phyloP scores from a whole-genome alignment of 148 eudicot species.

The Rhododendron vialii region DNA sequence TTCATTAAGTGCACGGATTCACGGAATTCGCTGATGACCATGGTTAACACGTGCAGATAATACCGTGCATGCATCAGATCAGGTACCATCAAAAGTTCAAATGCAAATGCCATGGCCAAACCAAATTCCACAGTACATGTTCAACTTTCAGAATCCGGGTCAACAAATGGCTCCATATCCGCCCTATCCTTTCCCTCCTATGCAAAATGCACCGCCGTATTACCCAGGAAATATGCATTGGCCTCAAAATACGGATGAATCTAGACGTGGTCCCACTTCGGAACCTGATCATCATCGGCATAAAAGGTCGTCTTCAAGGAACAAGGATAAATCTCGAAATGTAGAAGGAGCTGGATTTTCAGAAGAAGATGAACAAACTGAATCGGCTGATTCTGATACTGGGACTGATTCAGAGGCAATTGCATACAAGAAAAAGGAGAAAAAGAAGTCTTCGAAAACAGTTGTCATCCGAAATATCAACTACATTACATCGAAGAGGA shows the following conservation, averaged over 20 bases:
- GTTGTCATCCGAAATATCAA: conserved; percentile 56
- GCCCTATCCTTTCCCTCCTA: conserved; percentile 37
- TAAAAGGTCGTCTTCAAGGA: conserved; percentile 30
- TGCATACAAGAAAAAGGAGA: conserved; percentile 17
- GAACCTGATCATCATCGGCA: conserved; percentile 8
- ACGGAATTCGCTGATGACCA: background rate
- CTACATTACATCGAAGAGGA: conserved; percentile 45
- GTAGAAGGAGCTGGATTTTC: conserved; percentile 20
- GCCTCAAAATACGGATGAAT: conserved; percentile 31
- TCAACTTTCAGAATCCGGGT: conserved; percentile 32
- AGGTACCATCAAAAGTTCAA: conserved; percentile 26
- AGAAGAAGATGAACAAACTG: conserved; percentile 43
- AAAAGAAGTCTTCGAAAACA: conserved; percentile 32
- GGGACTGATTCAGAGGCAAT: conserved; percentile 28
- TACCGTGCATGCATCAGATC: conserved; percentile 22
- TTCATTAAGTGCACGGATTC: background rate
- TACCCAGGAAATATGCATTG: conserved; percentile 41
- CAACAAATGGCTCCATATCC: conserved; percentile 34
- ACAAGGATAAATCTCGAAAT: conserved; percentile 31
- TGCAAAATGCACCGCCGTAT: conserved; percentile 35
- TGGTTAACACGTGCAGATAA: conserved; percentile 18
- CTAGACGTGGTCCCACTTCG: conserved; percentile 13
- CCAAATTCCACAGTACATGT: conserved; percentile 53
- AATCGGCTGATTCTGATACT: conserved; percentile 27
- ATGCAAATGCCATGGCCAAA: conserved; percentile 45